Evolutionary conservation across 2,329 filamentous ascomycete genomes (phyloP), one percentile per base, ranked within the genome.

Genomic region (Trichoderma atrobrunneum): DNA sequence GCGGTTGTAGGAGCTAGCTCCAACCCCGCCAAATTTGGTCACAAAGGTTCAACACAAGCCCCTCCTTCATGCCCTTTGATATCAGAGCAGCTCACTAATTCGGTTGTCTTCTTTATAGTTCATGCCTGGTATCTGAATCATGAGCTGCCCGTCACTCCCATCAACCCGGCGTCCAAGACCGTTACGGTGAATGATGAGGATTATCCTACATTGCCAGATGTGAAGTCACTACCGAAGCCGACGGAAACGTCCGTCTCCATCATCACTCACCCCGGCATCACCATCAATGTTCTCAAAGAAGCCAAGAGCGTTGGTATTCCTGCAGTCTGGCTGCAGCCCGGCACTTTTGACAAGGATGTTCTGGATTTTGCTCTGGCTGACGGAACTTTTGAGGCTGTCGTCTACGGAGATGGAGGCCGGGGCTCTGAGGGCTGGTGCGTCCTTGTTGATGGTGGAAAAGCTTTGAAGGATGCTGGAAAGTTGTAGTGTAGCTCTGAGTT

Each of bases 1-100:
- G 95, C 95, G 72, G 95, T 98, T 32, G 94, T 95, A 24, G 95
- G 95, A 77, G 95, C 95, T 48, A 95, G 92, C 80, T 93, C 92
- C 67, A 94, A 97, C 82, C 86, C 92, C 54, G 85, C 86, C 79
- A 98, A 97, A 81, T 98, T 92, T 79, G 95, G 96, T 28, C 92
- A 97, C 82, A 95, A 94, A 85, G 90, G 94, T 95, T 36, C 32
- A 26, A 16, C 14, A n/a, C 30, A 28, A 51, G 54, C 26, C 26
- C 34, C 16, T 24, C 34, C 24, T 26, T 21, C 5, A n/a, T 16
- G 57, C 18, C 12, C 61, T 10, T 30, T n/a, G 10, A 60, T 21
- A 16, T 32, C 28, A 61, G 57, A 12, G 48, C 10, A 30, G 2
- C 14, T 24, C 14, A 18, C 67, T 69, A 30, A 54, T 21, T 43